Evolutionary conservation across 2,329 filamentous ascomycete genomes (phyloP), one percentile per base, ranked within the genome.

Genomic region (Venturia effusa): DNA sequence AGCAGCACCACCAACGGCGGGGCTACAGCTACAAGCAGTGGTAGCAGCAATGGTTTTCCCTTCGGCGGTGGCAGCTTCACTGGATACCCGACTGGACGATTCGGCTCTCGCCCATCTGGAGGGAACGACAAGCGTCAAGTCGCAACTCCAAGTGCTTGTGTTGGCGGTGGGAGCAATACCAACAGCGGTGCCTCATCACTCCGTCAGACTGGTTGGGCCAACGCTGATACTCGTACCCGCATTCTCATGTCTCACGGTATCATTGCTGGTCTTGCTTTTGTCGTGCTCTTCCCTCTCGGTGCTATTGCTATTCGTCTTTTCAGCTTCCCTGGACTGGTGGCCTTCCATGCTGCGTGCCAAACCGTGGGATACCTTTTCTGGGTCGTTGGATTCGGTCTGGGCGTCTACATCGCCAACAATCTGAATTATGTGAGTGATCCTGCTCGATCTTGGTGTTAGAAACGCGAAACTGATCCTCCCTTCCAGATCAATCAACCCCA

Each of bases 351-450:
- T 30, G 74, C 68, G 0, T 71, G 81, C 51, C 83, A 85, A 67
- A 62, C 79, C 2, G 70, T 83, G 57, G 77, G 77, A 2, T 77
- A 83, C 64, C 61, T 78, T 11, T 66, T 83, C 40, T 79, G 75
- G 63, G 76, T 81, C 62, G 76, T 75, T 0, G 82, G 78, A 0
- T 76, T 82, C 57, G 81, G 78, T 1, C 68, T 84, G 0, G 83
- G 83, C 4, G 71, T 84, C 51, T 78, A 77, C 34, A 70, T 84
- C 17, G 81, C 78, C 2, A 72, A 69, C 0, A 70, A 76, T 17
- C 67, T 77, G 27, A 67, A 71, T 22, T 32, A 40, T 15, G 62
- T 66, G n/a, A 66, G 62, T 62, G 15, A 22, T 8, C 11, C 22
- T 37, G 37, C 11, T n/a, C 11, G 6, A 39, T 3, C 45, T 22